phyloP scores from a whole-genome alignment of 345 rosid genomes.

The Citrus reticulata region DNA sequence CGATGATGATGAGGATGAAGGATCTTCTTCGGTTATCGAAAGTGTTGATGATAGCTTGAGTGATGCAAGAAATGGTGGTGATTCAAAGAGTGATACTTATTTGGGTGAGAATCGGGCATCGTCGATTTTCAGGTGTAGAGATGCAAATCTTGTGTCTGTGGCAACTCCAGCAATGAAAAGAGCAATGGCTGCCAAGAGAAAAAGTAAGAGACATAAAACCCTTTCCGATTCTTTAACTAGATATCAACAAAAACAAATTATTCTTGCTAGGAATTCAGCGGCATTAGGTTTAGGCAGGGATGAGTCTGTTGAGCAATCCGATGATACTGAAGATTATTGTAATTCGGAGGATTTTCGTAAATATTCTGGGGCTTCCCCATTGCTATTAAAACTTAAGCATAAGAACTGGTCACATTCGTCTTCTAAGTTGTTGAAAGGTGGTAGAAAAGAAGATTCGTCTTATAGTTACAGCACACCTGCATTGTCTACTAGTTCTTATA shows the following conservation, averaged over 20 bases:
- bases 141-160: conserved; percentile 43
- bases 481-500: conserved; percentile 77
- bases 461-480: conserved; percentile 85
- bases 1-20: conserved; percentile 26
- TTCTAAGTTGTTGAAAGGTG: conserved; percentile 44
- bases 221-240: conserved; percentile 45
- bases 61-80: conserved; percentile 63
- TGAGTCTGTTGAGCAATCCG: conserved; percentile 54
- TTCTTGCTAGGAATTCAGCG: conserved; percentile 27
- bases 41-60: conserved; percentile 66
- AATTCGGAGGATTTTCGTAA: conserved; percentile 58
- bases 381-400: conserved; percentile 57
- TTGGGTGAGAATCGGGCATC: conserved; percentile 39
- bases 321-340: conserved; percentile 60
- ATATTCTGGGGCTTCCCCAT: conserved; percentile 56
- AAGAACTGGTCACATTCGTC: conserved; percentile 65
- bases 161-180: conserved; percentile 37
- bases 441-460: conserved; percentile 67
- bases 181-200: conserved; percentile 42
- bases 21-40: conserved; percentile 51
- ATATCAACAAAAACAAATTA: conserved; percentile 41
- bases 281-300: conserved; percentile 43
- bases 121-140: conserved; percentile 60
- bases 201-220: conserved; percentile 42
- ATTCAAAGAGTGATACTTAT: conserved; percentile 53